Percentiles rank a stretch among this genome's conserved stretches.
These are phyloP conservation scores for Blastobotrys raffinosifermentans DNA, from an alignment of 1,139 yeast species.

Conservation along the genomic window DNA sequence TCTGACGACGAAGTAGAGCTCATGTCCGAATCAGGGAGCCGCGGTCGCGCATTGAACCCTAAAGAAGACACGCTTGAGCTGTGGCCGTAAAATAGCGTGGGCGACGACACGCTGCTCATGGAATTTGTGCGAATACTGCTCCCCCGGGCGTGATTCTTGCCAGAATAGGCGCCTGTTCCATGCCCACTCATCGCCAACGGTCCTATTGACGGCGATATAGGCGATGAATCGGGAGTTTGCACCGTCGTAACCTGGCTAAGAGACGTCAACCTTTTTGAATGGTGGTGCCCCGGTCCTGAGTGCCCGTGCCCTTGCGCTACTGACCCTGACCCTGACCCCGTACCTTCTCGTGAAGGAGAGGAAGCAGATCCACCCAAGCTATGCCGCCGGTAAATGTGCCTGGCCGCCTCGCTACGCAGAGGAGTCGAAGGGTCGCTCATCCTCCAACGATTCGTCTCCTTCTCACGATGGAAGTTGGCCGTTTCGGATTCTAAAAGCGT, in stretches of 20 bases:
- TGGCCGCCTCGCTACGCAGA: no score
- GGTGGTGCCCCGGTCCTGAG: no score
- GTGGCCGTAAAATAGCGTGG: constrained; percentile 20
- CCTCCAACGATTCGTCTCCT: no score
- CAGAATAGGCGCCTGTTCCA: background rate
- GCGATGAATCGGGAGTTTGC: constrained; percentile 24
- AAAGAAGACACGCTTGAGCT: constrained; percentile 24
- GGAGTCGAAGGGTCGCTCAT: no score
- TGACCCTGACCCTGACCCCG: no score
- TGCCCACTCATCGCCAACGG: background rate
- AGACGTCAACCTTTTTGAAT: constrained; percentile 7
- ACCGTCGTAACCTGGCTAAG: constrained; percentile 16
- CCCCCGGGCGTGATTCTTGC: background rate
- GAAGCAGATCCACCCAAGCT: no score
- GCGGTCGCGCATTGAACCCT: constrained; percentile 20
- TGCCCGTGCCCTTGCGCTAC: no score
- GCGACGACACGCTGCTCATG: constrained; percentile 6
- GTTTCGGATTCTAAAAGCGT: no score
- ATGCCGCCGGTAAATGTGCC: no score
- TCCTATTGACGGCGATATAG: constrained; percentile 16
- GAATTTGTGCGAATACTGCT: background rate
- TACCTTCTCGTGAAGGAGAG: no score
- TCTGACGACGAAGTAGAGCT: constrained; percentile 19
- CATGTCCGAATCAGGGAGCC: constrained; percentile 6
- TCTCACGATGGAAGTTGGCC: no score